Evolutionary conservation across 2,329 filamentous ascomycete species (phyloP).

Genomic region (Penicillium sp.): DNA sequence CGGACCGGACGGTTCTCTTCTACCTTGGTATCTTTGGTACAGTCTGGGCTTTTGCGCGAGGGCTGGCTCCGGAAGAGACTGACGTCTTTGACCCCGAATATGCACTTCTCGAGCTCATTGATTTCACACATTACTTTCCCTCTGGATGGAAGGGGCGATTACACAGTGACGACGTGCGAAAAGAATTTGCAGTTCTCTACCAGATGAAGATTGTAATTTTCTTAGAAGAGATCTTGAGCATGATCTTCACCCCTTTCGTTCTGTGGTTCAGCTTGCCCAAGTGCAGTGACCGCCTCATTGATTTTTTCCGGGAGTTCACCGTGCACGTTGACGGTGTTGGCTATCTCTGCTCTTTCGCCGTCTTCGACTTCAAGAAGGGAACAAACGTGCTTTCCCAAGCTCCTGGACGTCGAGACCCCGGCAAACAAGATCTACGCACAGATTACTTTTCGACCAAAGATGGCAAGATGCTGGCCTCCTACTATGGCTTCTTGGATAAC

Average conservation of each 20-base stretch:
- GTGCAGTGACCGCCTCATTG: constrained; percentile 88
- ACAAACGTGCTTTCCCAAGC: constrained; percentile 55
- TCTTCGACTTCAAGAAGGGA: constrained; percentile 93
- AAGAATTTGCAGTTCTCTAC: constrained; percentile 86
- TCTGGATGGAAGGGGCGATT: constrained; percentile 83
- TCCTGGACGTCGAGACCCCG: constrained; percentile 28
- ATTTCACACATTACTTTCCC: constrained; percentile 90
- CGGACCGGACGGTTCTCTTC: constrained; percentile 83
- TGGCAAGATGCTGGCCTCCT: constrained; percentile 96
- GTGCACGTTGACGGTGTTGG: constrained; percentile 95
- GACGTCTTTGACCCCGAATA: constrained; percentile 89
- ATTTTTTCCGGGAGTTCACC: constrained; percentile 98
- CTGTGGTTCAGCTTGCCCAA: constrained; percentile 82
- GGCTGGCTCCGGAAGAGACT: constrained; percentile 82
- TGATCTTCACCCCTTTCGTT: constrained; percentile 86
- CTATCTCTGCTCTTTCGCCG: constrained; percentile 94
- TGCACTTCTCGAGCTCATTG: constrained; percentile 81
- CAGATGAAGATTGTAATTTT: constrained; percentile 92
- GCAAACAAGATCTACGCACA: constrained; percentile 67
- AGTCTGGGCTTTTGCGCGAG: constrained; percentile 79
- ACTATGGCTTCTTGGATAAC: constrained; percentile 91
- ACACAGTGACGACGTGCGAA: constrained; percentile 91
- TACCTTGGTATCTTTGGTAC: constrained; percentile 81
- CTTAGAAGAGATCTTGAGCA: constrained; percentile 85
- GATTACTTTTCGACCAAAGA: constrained; percentile 96